Evolutionary conservation across 139 green algal genomes (phyloP), one percentile per base, ranked within the genome.

Genomic region (Chlamydomonas sp.): DNA sequence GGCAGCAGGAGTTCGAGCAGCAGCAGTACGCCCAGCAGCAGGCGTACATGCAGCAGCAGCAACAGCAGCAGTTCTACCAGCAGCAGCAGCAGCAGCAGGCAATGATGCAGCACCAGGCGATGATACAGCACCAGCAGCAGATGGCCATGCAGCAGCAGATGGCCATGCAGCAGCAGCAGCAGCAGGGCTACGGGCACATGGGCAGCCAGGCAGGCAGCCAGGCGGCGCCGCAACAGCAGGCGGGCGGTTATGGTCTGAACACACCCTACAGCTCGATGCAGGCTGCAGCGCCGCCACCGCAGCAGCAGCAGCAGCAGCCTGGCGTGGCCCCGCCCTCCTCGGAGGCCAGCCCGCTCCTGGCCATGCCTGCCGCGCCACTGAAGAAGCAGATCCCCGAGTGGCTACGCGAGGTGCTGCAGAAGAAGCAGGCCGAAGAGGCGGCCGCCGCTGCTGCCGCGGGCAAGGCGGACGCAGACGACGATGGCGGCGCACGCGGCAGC

Each of bases 401-500:
- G 79, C 73, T 85, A 33, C 65, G 70, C 30, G 65, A 74, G 58
- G 76, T 79, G 70, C 73, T 85, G 26, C 33, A 79, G 5, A 76
- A 74, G 72, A 79, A 79, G 73, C 67, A 71, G 35, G 16, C 16
- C 22, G 61, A 74, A 59, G 22, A 54, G 33, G 59, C 65, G 8
- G 65, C 65, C 29, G 65, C 39, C 38, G 65, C 39, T 71, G 65
- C 24, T 38, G 3, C 8, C 5, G 61, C 43, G 16, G 43, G 43
- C 13, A 54, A 54, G 16, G 16, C 13, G 13, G 16, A 54, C 13
- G 13, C 43, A 54, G 54, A 10, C 26, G 54, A 64, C 54, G 54
- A 64, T 33, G 54, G 34, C 26, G 54, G 34, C 54, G 54, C 30
- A n/a, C n/a, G n/a, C n/a, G n/a, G n/a, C n/a, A n/a, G n/a, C n/a